These are phyloP conservation scores for Musa itinerans DNA, from an alignment of 176 grass and related monocot species.

Conservation along the genomic window DNA sequence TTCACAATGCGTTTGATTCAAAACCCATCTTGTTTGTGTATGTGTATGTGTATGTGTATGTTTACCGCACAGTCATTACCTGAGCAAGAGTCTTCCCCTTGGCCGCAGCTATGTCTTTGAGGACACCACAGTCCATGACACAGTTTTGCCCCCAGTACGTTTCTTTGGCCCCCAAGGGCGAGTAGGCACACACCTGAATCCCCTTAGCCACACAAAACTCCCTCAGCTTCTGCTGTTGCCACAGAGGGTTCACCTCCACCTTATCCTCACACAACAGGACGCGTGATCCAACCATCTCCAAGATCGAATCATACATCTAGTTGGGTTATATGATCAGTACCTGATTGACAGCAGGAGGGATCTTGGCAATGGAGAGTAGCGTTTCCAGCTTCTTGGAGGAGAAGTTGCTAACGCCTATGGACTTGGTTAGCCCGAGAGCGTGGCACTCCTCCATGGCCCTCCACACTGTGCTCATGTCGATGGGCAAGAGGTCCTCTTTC, in stretches of 20 bases:
- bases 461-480: slow-evolving; percentile 43
- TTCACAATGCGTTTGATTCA: not conserved
- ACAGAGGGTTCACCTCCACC: slow-evolving; percentile 51
- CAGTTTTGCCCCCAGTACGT: slow-evolving; percentile 21
- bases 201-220: slow-evolving; percentile 33
- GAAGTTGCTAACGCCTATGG: slow-evolving; percentile 68
- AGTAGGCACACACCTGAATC: slow-evolving; percentile 42
- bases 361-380: slow-evolving; percentile 31
- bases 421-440: slow-evolving; percentile 35
- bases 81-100: slow-evolving; percentile 55
- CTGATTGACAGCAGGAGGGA: slow-evolving; percentile 50
- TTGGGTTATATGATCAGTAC: slow-evolving; percentile 4
- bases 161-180: slow-evolving; percentile 44
- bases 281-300: no score
- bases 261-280: not conserved
- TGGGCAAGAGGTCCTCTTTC: slow-evolving; percentile 38
- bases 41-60: no score
- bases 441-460: slow-evolving; percentile 62
- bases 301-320: no score
- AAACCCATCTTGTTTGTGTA: not conserved
- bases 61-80: slow-evolving; percentile 3
- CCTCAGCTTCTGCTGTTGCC: slow-evolving; percentile 49
- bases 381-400: slow-evolving; percentile 47
- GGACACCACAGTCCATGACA: slow-evolving; percentile 31
- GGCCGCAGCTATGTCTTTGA: slow-evolving; percentile 38